Evolutionary conservation across 1,284 basidiomycete genomes (phyloP), one percentile per base, ranked within the genome.

Genomic region (Apiotrichum domesticum): DNA sequence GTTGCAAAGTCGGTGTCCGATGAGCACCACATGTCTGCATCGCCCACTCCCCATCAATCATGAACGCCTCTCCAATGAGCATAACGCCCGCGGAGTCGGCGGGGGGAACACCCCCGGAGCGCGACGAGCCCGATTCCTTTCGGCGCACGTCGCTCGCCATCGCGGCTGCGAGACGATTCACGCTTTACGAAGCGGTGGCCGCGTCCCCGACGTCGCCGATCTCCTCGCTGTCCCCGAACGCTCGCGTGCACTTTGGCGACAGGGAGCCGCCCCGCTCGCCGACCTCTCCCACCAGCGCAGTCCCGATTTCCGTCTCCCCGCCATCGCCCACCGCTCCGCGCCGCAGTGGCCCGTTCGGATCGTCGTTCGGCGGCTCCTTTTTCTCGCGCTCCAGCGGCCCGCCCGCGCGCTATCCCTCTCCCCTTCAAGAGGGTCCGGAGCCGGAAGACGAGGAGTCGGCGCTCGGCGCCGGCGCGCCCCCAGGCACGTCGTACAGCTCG

Each of bases 131-230:
- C 4, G 45, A 6, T 14, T 13, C 54, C 40, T 53, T 59, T 43
- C 50, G 54, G 33, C 54, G 54, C 45, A 56, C 51, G 21, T 59
- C 58, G 21, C 57, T 66, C 21, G 64, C 64, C 21, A 56, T 64
- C 13, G 55, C 60, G 4, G 63, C 63, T 11, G 60, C 62, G 6
- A 58, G 61, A 15, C 52, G 61, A 1, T 58, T 63, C 47, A 56
- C 60, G 32, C 52, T 57, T 14, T 43, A 54, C 46, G 46, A 54
- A 11, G 13, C 40, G 3, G 49, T 13, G 29, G 49, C 51, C n/a
- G 35, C 41, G n/a, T 47, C 49, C n/a, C 33, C 33, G n/a, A 8
- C 14, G 39, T 52, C 13, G 45, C 49, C 49, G 13, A 33, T 50
- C 41, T 29, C 40, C 11, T n/a, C 49, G 8, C 49, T 39, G 13